Conservation (phyloP, 441 rosid species). For the Arabidopsis lyrata region DNA sequence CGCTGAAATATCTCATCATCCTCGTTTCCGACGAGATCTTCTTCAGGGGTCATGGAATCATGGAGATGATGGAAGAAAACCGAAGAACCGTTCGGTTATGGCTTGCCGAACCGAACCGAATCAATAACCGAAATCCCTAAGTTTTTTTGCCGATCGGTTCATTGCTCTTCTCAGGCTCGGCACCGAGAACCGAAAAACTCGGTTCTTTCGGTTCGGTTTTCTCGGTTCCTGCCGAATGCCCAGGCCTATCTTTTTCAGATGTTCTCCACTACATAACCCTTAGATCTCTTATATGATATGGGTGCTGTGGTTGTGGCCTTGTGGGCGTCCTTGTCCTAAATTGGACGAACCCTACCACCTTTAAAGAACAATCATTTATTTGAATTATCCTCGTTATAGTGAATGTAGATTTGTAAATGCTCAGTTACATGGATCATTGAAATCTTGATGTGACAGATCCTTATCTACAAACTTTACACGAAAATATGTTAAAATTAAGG, state of each 20-base stretch:
- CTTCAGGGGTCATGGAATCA: too few species aligned
- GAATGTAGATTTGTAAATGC: background rate
- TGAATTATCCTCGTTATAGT: constrained; percentile 14
- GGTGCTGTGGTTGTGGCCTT: constrained; percentile 18
- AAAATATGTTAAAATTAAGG: background rate
- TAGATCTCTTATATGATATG: constrained; percentile 29
- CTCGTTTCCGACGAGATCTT: too few species aligned
- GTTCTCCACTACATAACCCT: constrained; percentile 37
- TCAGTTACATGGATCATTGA: constrained; percentile 1
- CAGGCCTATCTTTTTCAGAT: constrained; percentile 4
- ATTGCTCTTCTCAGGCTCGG: too few species aligned
- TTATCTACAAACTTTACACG: background rate
- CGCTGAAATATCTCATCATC: too few species aligned
- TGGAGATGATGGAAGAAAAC: too few species aligned
- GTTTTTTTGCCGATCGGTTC: too few species aligned
- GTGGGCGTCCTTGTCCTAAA: constrained; percentile 27
- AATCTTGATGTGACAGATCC: constrained; percentile 14
- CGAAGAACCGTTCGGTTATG: too few species aligned
- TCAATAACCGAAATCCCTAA: too few species aligned
- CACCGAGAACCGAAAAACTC: too few species aligned
- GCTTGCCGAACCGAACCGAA: too few species aligned
- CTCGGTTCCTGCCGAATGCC: too few species aligned
- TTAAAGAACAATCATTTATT: constrained; percentile 18
- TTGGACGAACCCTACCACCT: constrained; percentile 34
- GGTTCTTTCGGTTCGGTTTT: too few species aligned